These are phyloP conservation scores for Ceratobasidium sp. DNA, from an alignment of 1,284 basidiomycete genomes.

Conservation along the genomic window DNA sequence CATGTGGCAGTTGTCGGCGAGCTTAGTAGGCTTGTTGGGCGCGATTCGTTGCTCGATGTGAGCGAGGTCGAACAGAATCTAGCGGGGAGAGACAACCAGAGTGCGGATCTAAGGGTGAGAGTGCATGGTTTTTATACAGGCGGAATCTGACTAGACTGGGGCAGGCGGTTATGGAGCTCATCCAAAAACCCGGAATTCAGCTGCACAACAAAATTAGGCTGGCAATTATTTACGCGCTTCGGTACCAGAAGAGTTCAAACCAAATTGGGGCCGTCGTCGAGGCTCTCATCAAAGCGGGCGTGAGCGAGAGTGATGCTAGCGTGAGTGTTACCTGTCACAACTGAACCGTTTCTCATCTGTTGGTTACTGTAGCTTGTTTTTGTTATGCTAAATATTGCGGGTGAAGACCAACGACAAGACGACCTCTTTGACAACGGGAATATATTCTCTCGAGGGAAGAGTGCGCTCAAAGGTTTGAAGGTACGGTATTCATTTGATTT, in stretches of 20 bases:
- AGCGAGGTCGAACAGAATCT: constrained; percentile 98
- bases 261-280: constrained; percentile 89
- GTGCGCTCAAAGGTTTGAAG: constrained; percentile 95
- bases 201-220: constrained; percentile 89
- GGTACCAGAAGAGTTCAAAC: constrained; percentile 93
- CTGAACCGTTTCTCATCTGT: neutral
- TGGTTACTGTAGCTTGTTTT: constrained; percentile 81
- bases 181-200: constrained; percentile 77
- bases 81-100: constrained; percentile 82
- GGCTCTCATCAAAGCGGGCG: constrained; percentile 83
- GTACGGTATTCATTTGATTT: constrained; percentile 59
- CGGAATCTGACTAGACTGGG: neutral
- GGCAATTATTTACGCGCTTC: constrained; percentile 93
- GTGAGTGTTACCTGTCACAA: constrained; percentile 60
- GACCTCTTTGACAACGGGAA: constrained; percentile 98
- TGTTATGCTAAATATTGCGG: constrained; percentile 92
- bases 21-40: constrained; percentile 89
- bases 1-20: constrained; percentile 98
- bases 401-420: constrained; percentile 96
- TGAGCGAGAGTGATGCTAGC: constrained; percentile 85
- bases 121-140: constrained; percentile 23
- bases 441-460: constrained; percentile 93
- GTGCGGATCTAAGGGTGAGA: constrained; percentile 84
- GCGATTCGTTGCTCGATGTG: constrained; percentile 87
- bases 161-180: constrained; percentile 83